phyloP scores from a whole-genome alignment of 1,284 basidiomycete genomes.

The Rhodofomes roseus region DNA sequence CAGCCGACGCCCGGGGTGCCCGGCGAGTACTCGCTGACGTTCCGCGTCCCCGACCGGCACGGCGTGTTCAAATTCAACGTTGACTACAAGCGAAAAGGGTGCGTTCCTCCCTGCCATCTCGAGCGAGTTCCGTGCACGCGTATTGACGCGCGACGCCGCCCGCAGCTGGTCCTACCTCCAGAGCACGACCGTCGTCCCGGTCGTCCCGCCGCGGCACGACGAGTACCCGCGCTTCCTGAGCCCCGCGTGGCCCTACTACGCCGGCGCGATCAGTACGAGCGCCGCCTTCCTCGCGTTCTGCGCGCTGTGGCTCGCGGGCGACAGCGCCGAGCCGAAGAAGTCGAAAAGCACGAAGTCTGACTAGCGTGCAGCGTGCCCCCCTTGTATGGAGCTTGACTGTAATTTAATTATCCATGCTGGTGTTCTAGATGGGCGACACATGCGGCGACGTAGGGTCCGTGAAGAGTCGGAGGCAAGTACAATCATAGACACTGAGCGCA shows the following conservation, averaged over 20 bases:
- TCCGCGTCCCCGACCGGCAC: slow-evolving; percentile 91
- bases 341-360: slow-evolving; percentile 24
- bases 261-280: slow-evolving; percentile 84
- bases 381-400: slow-evolving; percentile 20
- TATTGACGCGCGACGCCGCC: background rate
- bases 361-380: slow-evolving; percentile 14
- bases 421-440: background rate
- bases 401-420: background rate
- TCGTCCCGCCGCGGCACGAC: slow-evolving; percentile 93
- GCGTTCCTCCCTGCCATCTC: slow-evolving; percentile 23
- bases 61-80: slow-evolving; percentile 97
- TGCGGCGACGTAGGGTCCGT: slow-evolving; percentile 54
- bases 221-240: slow-evolving; percentile 92
- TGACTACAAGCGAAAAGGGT: slow-evolving; percentile 87
- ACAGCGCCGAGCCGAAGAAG: slow-evolving; percentile 48
- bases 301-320: slow-evolving; percentile 81
- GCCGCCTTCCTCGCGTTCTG: slow-evolving; percentile 82
- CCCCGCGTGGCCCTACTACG: slow-evolving; percentile 94
- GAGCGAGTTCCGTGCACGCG: background rate
- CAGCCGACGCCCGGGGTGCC: slow-evolving; percentile 48
- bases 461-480: slow-evolving; percentile 41
- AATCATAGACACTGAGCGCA: too few species aligned
- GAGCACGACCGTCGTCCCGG: slow-evolving; percentile 74
- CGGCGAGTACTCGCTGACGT: slow-evolving; percentile 73
- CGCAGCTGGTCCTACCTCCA: slow-evolving; percentile 69